Evolutionary conservation across 352 stramenopile species (phyloP).

Genomic region (Phytophthora palmivora): DNA sequence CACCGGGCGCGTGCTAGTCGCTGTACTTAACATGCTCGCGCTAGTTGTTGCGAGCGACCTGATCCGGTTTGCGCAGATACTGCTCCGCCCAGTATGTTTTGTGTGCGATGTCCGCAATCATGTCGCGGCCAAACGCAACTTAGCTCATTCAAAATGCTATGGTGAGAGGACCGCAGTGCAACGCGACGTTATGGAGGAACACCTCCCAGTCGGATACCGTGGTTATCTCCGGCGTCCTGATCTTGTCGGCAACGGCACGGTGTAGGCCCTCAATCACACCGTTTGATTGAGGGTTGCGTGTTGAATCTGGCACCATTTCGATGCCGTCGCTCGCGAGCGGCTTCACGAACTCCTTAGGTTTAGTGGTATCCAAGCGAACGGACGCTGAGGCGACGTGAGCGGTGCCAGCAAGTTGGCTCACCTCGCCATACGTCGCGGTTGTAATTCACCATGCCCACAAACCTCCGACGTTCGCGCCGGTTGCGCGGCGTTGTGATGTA

Average conservation of each 20-base stretch:
- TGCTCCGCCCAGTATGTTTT: background rate
- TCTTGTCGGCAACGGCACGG: conserved; percentile 5
- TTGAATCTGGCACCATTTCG: background rate
- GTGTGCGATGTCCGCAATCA: conserved; percentile 3
- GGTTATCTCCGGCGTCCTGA: background rate
- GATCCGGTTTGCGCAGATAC: background rate
- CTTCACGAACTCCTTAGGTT: conserved; percentile 16
- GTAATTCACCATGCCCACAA: no score
- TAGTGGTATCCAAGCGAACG: no score
- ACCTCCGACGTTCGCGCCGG: no score
- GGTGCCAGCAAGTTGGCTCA: no score
- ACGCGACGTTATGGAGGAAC: conserved; percentile 2
- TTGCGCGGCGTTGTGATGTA: no score
- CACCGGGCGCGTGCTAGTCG: no score
- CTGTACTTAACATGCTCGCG: conserved; percentile 4
- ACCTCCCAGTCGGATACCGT: background rate
- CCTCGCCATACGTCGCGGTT: no score
- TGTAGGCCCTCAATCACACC: conserved; percentile 5
- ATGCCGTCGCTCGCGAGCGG: conserved; percentile 9
- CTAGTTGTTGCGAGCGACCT: conserved; percentile 1
- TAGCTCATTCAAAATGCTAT: conserved; percentile 1
- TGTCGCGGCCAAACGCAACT: conserved; percentile 2
- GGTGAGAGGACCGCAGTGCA: background rate
- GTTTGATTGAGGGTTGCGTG: conserved; percentile 7
- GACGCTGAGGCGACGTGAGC: no score